Evolutionary conservation across 2,329 filamentous ascomycete genomes (phyloP).

Genomic region (Talaromyces marneffei): DNA sequence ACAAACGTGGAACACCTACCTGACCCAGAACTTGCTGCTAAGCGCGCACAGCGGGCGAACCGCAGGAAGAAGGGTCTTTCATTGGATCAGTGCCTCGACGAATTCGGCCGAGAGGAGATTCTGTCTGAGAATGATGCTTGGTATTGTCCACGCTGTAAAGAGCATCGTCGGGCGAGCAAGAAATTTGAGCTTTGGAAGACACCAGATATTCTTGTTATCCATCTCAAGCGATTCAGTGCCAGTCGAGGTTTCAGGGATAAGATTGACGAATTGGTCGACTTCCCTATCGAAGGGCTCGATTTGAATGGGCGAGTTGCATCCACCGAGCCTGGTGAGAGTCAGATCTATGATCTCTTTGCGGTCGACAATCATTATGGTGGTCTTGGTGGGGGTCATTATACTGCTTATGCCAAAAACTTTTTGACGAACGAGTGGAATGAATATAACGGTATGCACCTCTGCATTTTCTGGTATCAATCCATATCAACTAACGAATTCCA

Average conservation of each 20-base stretch:
- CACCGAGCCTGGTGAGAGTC: slow-evolving; percentile 71
- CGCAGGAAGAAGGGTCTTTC: slow-evolving; percentile 72
- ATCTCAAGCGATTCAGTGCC: slow-evolving; percentile 91
- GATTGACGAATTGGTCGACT: slow-evolving; percentile 83
- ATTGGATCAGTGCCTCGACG: slow-evolving; percentile 84
- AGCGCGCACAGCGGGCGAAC: slow-evolving; percentile 56
- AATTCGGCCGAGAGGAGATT: slow-evolving; percentile 90
- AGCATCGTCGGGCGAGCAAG: slow-evolving; percentile 85
- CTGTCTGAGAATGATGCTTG: slow-evolving; percentile 93
- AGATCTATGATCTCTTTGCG: slow-evolving; percentile 87
- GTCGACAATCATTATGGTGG: slow-evolving; percentile 96
- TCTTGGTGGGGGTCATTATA: slow-evolving; percentile 92
- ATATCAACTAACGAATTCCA: neutral
- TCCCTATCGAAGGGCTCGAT: slow-evolving; percentile 82
- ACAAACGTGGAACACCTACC: slow-evolving; percentile 46
- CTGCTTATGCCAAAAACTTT: slow-evolving; percentile 89
- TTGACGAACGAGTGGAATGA: slow-evolving; percentile 86
- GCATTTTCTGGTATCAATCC: neutral
- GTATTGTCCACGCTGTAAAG: slow-evolving; percentile 96
- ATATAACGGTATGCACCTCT: slow-evolving; percentile 75
- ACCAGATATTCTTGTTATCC: slow-evolving; percentile 89
- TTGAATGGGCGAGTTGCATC: slow-evolving; percentile 72
- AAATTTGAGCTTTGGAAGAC: slow-evolving; percentile 97
- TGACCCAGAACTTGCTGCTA: slow-evolving; percentile 60
- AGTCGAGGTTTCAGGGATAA: slow-evolving; percentile 80